Conservation (phyloP, 2,329 filamentous ascomycete genomes). For the Talaromyces piceae region DNA sequence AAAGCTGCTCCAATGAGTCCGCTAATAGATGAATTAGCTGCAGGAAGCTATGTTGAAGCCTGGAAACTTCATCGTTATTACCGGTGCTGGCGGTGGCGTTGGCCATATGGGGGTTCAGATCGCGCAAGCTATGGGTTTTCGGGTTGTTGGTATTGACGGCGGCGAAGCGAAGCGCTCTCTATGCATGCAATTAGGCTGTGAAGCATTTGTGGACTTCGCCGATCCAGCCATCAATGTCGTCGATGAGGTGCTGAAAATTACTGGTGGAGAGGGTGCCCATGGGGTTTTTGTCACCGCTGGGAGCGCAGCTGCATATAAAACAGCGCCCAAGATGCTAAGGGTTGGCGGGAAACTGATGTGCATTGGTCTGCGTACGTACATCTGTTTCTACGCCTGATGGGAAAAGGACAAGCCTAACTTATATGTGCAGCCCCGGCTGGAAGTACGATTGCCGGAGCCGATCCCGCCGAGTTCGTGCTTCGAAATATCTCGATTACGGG, state of each 20-base stretch:
- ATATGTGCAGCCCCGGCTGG: neutral
- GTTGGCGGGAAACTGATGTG: neutral
- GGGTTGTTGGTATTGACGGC: constrained; percentile 27
- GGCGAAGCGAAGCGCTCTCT: neutral
- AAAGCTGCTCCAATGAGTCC: neutral
- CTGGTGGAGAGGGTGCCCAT: neutral
- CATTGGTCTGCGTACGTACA: constrained; percentile 3
- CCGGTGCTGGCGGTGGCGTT: constrained; percentile 2
- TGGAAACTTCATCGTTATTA: constrained; percentile 1
- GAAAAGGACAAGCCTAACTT: neutral
- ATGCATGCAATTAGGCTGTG: neutral
- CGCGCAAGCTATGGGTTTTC: neutral
- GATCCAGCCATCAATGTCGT: neutral
- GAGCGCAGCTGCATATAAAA: neutral
- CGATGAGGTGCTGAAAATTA: neutral
- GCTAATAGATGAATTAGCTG: neutral
- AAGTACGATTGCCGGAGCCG: neutral
- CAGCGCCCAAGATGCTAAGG: neutral
- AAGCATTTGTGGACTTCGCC: neutral
- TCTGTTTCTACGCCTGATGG: neutral
- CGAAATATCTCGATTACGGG: neutral
- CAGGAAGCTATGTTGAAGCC: neutral
- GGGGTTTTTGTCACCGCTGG: neutral
- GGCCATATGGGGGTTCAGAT: constrained; percentile 3
- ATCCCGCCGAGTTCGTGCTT: neutral